A percentile compares a stretch with the other conserved stretches of the same genome.
Evolutionary conservation across 345 rosid species (phyloP).

Genomic region (Fremontodendron californicum): DNA sequence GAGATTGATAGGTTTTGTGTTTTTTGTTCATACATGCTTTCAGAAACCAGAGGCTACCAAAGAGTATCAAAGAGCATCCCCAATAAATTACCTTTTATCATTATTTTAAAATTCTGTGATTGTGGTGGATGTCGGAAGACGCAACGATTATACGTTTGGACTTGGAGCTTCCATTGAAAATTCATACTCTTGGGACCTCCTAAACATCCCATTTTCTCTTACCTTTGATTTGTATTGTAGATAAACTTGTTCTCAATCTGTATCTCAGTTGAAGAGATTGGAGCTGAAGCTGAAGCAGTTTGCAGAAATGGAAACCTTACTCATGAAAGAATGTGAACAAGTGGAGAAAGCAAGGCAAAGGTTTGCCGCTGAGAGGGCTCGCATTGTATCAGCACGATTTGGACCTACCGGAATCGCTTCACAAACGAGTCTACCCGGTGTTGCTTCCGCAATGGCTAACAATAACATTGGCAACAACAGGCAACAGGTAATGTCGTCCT

Average conservation of each 20-base stretch:
- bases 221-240: not conserved
- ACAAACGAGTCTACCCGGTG: conserved; percentile 46
- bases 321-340: conserved; percentile 97
- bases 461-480: conserved; percentile 44
- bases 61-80: not conserved
- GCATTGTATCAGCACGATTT: conserved; percentile 54
- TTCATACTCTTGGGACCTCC: not conserved
- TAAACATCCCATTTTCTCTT: not conserved
- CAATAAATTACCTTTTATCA: not conserved
- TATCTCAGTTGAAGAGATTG: conserved; percentile 75
- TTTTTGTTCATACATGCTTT: not conserved
- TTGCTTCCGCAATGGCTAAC: conserved; percentile 50
- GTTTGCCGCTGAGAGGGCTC: conserved; percentile 67
- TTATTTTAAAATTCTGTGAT: not conserved
- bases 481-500: conserved; percentile 49
- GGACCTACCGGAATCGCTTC: conserved; percentile 50
- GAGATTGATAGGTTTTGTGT: not conserved
- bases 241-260: not conserved
- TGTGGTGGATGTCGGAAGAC: not conserved
- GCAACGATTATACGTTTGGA: not conserved
- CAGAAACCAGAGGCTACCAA: not conserved
- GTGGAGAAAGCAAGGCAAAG: conserved; percentile 91
- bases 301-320: conserved; percentile 89
- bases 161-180: not conserved
- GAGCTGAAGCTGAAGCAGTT: conserved; percentile 98